Evolutionary conservation across 306 rosid genomes (phyloP).

Genomic region (Dryas octopetala): DNA sequence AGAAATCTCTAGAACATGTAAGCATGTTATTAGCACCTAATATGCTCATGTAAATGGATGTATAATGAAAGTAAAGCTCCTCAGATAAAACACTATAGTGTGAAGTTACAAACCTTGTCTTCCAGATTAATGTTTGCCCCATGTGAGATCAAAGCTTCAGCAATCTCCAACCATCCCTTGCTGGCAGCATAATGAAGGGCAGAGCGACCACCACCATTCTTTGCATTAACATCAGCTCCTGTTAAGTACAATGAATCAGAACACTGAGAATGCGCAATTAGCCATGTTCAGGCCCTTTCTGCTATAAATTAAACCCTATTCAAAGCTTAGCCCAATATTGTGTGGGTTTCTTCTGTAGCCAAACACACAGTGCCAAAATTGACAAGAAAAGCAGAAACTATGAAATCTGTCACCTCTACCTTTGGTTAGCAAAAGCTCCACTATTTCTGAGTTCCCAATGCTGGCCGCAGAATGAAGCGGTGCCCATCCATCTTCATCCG

Average conservation of each 20-base stretch:
- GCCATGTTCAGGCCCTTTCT: background rate
- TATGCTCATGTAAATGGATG: conserved; percentile 10
- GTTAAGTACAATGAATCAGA: conserved; percentile 22
- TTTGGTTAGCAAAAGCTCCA: conserved; percentile 53
- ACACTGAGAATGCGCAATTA: background rate
- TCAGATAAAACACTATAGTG: background rate
- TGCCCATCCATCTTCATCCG: conserved; percentile 94
- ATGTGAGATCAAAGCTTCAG: conserved; percentile 65
- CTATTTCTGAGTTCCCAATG: conserved; percentile 60
- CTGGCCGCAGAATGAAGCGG: conserved; percentile 94
- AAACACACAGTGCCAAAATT: background rate
- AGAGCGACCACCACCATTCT: conserved; percentile 73
- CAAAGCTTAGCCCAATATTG: background rate
- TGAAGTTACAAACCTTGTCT: conserved; percentile 66
- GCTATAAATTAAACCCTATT: background rate
- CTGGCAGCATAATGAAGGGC: conserved; percentile 96
- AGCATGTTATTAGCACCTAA: background rate
- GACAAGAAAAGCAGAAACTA: background rate
- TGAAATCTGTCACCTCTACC: conserved; percentile 34
- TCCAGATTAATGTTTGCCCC: conserved; percentile 71
- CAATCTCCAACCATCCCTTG: conserved; percentile 81
- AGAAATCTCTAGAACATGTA: background rate
- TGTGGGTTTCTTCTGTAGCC: background rate
- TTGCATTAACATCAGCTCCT: conserved; percentile 84
- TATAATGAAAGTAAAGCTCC: background rate